Conservation (phyloP, 345 rosid species). For the Salix dunnii region DNA sequence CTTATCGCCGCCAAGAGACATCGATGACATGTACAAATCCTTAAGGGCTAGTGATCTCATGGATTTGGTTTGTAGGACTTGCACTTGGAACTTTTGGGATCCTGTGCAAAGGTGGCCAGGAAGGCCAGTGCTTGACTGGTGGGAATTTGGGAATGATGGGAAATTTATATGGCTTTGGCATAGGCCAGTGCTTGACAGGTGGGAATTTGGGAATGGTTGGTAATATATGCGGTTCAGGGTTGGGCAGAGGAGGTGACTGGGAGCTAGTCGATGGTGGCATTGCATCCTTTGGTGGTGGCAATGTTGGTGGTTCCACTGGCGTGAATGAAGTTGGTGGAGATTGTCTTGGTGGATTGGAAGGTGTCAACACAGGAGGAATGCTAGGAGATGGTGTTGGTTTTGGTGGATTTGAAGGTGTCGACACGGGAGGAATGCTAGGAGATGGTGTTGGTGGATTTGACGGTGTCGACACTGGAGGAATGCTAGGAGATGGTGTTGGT, state of each 20-base stretch:
- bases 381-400: not conserved
- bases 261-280: not conserved
- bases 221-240: not conserved
- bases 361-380: not conserved
- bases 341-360: not conserved
- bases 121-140: not conserved
- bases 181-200: not conserved
- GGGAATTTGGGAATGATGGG: not conserved
- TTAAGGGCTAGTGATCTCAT: not conserved
- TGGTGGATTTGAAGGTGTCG: not conserved
- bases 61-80: not conserved
- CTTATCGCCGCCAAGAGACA: not conserved
- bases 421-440: not conserved
- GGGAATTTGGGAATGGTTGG: not conserved
- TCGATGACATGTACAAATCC: not conserved
- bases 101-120: not conserved
- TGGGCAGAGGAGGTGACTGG: not conserved
- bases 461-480: not conserved
- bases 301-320: not conserved
- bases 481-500: not conserved
- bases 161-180: not conserved
- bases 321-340: not conserved
- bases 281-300: not conserved
- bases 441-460: not conserved
- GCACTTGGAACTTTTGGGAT: not conserved